Evolutionary conservation across 2,329 filamentous ascomycete species (phyloP).

Genomic region (Fusarium sp.): DNA sequence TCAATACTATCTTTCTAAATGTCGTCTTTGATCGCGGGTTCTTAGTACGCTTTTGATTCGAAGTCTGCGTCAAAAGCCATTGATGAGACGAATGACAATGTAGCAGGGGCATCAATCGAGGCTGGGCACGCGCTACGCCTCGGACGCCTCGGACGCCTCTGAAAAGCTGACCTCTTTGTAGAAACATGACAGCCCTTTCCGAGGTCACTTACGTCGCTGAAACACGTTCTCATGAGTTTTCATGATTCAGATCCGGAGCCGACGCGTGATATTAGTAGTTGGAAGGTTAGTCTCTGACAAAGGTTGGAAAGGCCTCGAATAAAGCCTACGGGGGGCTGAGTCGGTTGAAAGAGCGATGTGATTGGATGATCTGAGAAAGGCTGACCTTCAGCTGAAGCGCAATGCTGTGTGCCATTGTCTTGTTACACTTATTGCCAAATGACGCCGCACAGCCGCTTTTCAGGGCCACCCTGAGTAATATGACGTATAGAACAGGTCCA

Average conservation of each 20-base stretch:
- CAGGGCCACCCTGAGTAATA: rapidly evolving
- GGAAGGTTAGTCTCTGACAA: rapidly evolving
- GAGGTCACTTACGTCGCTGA: no score
- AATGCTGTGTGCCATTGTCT: rapidly evolving
- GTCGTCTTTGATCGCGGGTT: background rate
- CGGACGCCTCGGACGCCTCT: no score
- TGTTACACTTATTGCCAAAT: background rate
- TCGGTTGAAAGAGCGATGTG: rapidly evolving
- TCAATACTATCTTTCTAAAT: rapidly evolving
- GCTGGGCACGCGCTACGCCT: no score
- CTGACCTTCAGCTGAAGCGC: background rate
- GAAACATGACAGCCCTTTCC: no score
- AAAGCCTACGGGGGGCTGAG: background rate
- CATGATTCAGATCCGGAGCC: rapidly evolving
- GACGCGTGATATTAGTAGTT: background rate
- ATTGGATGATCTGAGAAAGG: background rate
- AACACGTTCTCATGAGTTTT: no score
- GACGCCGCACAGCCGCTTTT: background rate
- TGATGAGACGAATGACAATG: no score
- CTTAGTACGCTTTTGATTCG: no score
- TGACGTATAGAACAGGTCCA: no score
- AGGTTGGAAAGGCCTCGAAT: background rate
- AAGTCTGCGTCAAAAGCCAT: no score
- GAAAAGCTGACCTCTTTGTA: no score
- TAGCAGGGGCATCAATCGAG: no score